Conservation (phyloP, 2,329 filamentous ascomycete species). For the Pestalotiopsis sp. region DNA sequence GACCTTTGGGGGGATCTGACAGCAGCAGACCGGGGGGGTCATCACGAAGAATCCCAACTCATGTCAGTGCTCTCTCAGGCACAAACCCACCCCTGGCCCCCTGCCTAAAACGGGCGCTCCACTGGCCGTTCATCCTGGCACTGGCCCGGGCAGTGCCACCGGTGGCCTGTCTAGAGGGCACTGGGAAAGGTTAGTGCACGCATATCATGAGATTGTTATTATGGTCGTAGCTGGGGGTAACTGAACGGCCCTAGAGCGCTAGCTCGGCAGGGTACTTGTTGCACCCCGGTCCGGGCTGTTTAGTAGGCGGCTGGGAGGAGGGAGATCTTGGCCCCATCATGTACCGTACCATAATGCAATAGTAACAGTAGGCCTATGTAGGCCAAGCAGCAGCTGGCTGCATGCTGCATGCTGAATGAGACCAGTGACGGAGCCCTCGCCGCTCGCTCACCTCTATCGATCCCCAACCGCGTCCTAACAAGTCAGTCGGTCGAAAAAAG, state of each 20-base stretch:
- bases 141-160: slow-evolving; percentile 5
- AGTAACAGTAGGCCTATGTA: too few relatives aligned
- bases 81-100: not conserved
- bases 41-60: slow-evolving; percentile 3
- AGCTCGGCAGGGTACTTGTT: not conserved
- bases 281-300: too few relatives aligned
- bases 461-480: not conserved
- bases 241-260: not conserved
- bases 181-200: slow-evolving; percentile 8
- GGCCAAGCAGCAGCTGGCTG: too few relatives aligned
- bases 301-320: too few relatives aligned
- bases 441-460: too few relatives aligned
- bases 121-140: not conserved
- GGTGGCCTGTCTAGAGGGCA: not conserved
- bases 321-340: too few relatives aligned
- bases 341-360: too few relatives aligned
- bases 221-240: not conserved
- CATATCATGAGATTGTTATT: not conserved
- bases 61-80: slow-evolving; percentile 4
- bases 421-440: too few relatives aligned
- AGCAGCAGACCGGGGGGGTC: not conserved
- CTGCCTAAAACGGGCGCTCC: not conserved
- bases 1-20: not conserved
- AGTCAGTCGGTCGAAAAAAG: not conserved
- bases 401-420: too few relatives aligned